Evolutionary conservation across 2,329 filamentous ascomycete genomes (phyloP).

Genomic region (Cercospora janseana): DNA sequence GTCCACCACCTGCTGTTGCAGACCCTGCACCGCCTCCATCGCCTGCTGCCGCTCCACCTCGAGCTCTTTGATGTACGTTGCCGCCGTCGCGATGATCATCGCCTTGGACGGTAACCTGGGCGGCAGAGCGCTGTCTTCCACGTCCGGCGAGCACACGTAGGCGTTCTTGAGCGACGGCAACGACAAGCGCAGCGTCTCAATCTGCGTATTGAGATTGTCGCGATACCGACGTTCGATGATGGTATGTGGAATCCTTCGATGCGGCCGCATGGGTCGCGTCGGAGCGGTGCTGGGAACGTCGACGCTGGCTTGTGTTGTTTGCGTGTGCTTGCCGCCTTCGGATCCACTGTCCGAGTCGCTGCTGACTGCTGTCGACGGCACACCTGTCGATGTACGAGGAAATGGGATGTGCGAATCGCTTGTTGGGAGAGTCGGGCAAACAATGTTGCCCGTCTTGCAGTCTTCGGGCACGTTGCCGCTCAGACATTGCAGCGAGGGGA

Average conservation of each 20-base stretch:
- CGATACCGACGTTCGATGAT: constrained; percentile 50
- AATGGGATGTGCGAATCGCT: constrained; percentile 18
- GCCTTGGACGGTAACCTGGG: constrained; percentile 45
- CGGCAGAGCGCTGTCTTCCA: constrained; percentile 45
- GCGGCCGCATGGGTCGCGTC: constrained; percentile 21
- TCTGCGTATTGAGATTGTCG: constrained; percentile 48
- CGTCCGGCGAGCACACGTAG: constrained; percentile 41
- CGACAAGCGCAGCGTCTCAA: constrained; percentile 43
- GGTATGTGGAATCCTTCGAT: constrained; percentile 40
- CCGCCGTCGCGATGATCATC: constrained; percentile 48
- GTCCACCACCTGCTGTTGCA: constrained; percentile 43
- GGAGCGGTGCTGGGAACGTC: not conserved
- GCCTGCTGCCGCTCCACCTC: constrained; percentile 44
- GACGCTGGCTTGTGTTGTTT: not conserved
- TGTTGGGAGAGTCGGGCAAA: constrained; percentile 22
- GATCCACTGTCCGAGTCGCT: constrained; percentile 26
- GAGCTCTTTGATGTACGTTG: constrained; percentile 48
- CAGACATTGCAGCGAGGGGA: constrained; percentile 26
- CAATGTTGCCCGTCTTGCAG: constrained; percentile 24
- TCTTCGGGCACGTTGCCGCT: constrained; percentile 24
- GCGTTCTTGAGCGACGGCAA: constrained; percentile 44
- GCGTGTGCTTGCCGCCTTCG: constrained; percentile 10
- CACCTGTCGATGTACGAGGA: constrained; percentile 13
- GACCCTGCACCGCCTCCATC: constrained; percentile 41
- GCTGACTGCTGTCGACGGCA: constrained; percentile 19